phyloP scores from a whole-genome alignment of 1,284 basidiomycete genomes.

The Boletus albobrunnescens region DNA sequence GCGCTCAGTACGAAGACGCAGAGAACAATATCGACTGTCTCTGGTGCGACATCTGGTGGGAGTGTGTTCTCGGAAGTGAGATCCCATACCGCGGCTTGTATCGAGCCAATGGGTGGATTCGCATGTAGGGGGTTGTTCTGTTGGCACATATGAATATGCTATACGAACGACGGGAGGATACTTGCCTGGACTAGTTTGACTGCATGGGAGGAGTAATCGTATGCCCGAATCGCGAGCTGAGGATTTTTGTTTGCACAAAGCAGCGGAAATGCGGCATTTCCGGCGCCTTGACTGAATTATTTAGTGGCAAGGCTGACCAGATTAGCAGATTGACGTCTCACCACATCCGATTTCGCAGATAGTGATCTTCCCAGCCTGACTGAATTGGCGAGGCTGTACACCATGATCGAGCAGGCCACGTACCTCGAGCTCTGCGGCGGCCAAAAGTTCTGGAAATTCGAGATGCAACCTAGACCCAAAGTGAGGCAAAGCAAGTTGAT shows the following conservation, averaged over 20 bases:
- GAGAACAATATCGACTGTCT: constrained; percentile 82
- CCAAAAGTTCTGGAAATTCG: constrained; percentile 84
- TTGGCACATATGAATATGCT: background rate
- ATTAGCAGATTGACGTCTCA: constrained; percentile 28
- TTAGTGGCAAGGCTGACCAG: constrained; percentile 6
- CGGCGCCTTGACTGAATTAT: constrained; percentile 59
- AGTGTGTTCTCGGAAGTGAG: constrained; percentile 61
- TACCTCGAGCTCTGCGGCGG: constrained; percentile 66
- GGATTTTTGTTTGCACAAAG: constrained; percentile 82
- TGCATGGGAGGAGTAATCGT: constrained; percentile 89
- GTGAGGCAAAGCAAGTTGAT: constrained; percentile 10
- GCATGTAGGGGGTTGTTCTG: constrained; percentile 71
- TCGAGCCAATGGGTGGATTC: constrained; percentile 62
- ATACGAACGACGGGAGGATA: background rate
- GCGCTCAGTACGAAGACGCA: constrained; percentile 95
- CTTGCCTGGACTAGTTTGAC: constrained; percentile 84
- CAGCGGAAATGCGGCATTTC: constrained; percentile 92
- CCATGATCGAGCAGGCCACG: constrained; percentile 12
- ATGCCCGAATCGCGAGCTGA: constrained; percentile 68
- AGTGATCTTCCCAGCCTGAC: constrained; percentile 69
- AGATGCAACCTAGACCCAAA: constrained; percentile 65
- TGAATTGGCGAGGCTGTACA: constrained; percentile 3
- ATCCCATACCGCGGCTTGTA: constrained; percentile 89
- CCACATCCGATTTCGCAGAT: constrained; percentile 88
- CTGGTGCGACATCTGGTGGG: constrained; percentile 62